Evolutionary conservation across 768 basidiomycete genomes (phyloP).

Genomic region (Pleurotus giganteus): DNA sequence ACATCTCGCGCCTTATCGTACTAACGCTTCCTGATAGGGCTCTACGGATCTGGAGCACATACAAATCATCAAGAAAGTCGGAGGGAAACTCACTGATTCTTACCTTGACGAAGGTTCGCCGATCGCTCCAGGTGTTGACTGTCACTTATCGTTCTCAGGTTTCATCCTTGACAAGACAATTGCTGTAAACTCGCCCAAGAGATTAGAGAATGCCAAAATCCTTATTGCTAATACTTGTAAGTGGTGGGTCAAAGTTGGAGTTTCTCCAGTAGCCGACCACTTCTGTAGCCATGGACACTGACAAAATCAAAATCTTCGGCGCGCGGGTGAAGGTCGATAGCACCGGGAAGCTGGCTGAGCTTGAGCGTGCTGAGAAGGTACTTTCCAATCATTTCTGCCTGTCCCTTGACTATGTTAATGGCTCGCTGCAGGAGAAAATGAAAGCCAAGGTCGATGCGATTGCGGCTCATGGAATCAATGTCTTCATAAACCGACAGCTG

Average conservation of each 20-base stretch:
- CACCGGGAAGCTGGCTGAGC: slow-evolving; percentile 95
- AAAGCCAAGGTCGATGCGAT: slow-evolving; percentile 96
- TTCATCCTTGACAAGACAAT: slow-evolving; percentile 98
- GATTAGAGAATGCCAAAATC: slow-evolving; percentile 92
- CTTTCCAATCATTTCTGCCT: slow-evolving; percentile 12
- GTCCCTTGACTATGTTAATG: not conserved
- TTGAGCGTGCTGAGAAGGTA: slow-evolving; percentile 93
- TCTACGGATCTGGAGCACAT: slow-evolving; percentile 97
- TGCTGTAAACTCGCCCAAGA: slow-evolving; percentile 91
- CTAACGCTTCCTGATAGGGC: slow-evolving; percentile 53
- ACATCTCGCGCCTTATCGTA: not conserved
- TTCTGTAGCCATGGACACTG: slow-evolving; percentile 92
- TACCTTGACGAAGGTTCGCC: slow-evolving; percentile 89
- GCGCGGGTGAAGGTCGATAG: slow-evolving; percentile 94
- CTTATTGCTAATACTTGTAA: slow-evolving; percentile 97
- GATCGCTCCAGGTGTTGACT: not conserved
- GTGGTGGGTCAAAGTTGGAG: slow-evolving; percentile 23
- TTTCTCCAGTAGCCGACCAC: slow-evolving; percentile 2
- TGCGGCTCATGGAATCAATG: slow-evolving; percentile 91
- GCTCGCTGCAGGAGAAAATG: slow-evolving; percentile 88
- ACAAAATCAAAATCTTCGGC: slow-evolving; percentile 99
- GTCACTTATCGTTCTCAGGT: slow-evolving; percentile 40
- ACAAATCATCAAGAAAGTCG: slow-evolving; percentile 99
- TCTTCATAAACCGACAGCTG: slow-evolving; percentile 96
- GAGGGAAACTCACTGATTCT: slow-evolving; percentile 96